Base-by-base conservation (phyloP, 331 rosid genomes). In the Quercus phellos region DNA sequence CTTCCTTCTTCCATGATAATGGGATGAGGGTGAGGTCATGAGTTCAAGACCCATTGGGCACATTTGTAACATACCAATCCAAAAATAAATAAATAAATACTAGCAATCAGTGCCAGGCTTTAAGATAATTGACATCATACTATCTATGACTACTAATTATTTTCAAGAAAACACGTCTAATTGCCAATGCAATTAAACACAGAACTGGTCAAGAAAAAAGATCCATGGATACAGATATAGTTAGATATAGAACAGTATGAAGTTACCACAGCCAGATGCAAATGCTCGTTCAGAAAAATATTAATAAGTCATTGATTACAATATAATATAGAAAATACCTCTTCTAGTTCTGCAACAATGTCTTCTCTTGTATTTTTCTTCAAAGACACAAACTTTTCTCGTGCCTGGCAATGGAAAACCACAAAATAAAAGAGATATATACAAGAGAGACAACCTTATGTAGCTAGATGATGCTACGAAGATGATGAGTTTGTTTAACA, bases 311-410 rank as follows among this genome's bases (percentile, higher is more conserved):
- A 58, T 17, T 66, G 51, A 61, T 84, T 74, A 69, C 73, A 83
- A 70, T 70, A 87, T 74, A 74, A 58, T 38, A 74, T 75, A 77
- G 24, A 74, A 35, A 24, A 73, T 77, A 94, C 99, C 99, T 94
- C 98, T 88, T 94, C 98, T 55, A 91, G 80, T 43, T 82, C 99
- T 72, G 99, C 83, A 81, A 94, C 94, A 68, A 94, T 38, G 76
- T 94, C 99, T 78, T 70, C 92, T 3, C 97, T 87, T 9, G 99
- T 90, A 85, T 84, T 94, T 83, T 92, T 94, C 96, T 92, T 94
- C 80, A 92, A 85, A 54, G 96, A 94, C 43, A 91, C 94, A 87
- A 91, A 92, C 82, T 91, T 94, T 74, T 94, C 98, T 14, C 99
- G 89, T 74, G 99, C 89, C 99, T 94, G 80, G 51, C 74, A 82